Base-by-base conservation (phyloP, 2,329 filamentous ascomycete species). In the Raffaelea ambrosiae region DNA sequence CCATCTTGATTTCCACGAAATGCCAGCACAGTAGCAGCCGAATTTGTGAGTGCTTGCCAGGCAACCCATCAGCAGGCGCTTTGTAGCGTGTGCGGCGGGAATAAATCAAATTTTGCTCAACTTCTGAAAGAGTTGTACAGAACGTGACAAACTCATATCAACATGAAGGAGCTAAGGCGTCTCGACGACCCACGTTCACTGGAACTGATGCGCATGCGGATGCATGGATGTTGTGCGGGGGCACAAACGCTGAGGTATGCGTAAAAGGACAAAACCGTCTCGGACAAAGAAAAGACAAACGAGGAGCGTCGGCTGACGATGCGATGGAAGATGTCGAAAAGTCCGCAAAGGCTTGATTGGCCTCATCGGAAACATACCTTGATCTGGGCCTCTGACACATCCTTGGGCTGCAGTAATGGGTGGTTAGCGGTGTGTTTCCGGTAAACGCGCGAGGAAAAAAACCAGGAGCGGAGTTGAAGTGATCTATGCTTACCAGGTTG, bases 341-440 rank as follows among this genome's bases (percentile, higher is more conserved):
- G 7, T 76, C 80, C 81, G 7, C 80, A 76, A 77, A 74, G 81
- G 74, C 70, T 63, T 29, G 69, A 66, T 71, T 5, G 71, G 79
- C 83, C 83, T 84, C 76, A 85, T 80, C 76, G 83, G 89, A 86
- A 89, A 98, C 93, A 94, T 98, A 98, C 93, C 93, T 98, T 97
- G 76, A 98, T 94, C 83, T 94, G 88, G 74, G 74, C 75, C 79
- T 97, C 91, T 72, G 83, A 88, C 70, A 98, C 89, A 82, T 98
- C 93, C 75, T 84, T 83, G 67, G 93, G 93, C 88, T 97, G 58
- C 31, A 16, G 48, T 18, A 9, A 22, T n/a, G n/a, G n/a, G 44
- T 23, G 31, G 68, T 86, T 72, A 85, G 77, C 43, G 41, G 53
- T n/a, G 41, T 19, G 31, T n/a, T 29, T 29, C 11, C 23, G 36